Conservation (phyloP, 2,329 filamentous ascomycete species). For the Colletotrichum cordylinicola region DNA sequence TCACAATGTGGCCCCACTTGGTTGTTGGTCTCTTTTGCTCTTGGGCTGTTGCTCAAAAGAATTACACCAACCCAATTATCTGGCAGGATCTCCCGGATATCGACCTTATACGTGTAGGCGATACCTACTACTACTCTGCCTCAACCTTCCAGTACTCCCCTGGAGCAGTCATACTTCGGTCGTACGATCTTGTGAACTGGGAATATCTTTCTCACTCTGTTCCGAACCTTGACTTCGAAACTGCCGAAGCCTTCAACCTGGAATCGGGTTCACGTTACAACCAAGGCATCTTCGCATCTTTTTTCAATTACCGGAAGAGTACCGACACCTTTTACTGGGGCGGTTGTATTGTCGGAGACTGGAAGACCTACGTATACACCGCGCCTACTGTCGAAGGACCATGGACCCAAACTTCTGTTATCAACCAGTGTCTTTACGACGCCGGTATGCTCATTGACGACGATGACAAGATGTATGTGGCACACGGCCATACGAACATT, state of each 20-base stretch:
- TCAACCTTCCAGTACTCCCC: neutral
- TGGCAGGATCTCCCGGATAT: neutral
- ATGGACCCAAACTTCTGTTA: neutral
- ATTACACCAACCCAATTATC: neutral
- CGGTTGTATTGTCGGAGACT: neutral
- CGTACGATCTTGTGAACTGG: neutral
- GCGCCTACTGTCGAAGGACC: neutral
- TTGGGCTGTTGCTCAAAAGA: neutral
- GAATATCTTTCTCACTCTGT: neutral
- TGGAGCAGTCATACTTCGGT: neutral
- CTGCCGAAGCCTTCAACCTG: neutral
- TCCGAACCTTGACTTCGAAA: neutral
- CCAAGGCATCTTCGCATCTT: neutral
- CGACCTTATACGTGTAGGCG: neutral
- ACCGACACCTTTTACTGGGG: neutral
- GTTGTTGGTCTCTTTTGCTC: neutral
- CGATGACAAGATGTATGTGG: neutral
- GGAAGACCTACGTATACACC: neutral
- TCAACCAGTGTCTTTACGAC: neutral
- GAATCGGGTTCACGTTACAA: neutral
- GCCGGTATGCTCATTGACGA: neutral
- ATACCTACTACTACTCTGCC: neutral
- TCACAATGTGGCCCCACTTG: neutral
- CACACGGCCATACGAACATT: fast-evolving
- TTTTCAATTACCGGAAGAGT: neutral